These are phyloP conservation scores for Coccomyxa sp. DNA, from an alignment of 139 green algal species.

Conservation along the genomic window DNA sequence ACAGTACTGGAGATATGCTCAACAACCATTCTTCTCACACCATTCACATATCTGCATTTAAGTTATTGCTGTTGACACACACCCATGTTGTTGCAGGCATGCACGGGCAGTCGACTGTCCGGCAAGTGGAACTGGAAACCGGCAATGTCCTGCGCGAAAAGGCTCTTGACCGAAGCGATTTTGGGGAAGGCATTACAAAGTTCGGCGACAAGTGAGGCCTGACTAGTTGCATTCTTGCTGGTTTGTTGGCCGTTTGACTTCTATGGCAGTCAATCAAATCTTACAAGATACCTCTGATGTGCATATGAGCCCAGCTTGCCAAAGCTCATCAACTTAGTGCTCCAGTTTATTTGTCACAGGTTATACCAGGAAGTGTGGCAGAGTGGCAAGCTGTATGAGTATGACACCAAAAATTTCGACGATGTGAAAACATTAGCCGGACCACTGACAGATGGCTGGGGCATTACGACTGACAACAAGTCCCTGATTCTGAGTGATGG, in stretches of 20 bases:
- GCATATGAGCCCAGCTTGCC: not conserved
- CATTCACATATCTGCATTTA: no score
- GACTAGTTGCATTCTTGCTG: not conserved
- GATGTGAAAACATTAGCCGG: slow-evolving; percentile 21
- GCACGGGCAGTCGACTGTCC: slow-evolving; percentile 65
- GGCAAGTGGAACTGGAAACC: slow-evolving; percentile 57
- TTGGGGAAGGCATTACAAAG: slow-evolving; percentile 75
- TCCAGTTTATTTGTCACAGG: slow-evolving; percentile 6
- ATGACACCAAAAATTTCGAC: slow-evolving; percentile 31
- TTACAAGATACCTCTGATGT: not conserved
- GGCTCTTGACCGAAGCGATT: slow-evolving; percentile 37
- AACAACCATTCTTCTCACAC: no score
- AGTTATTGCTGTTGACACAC: not conserved
- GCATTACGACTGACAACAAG: slow-evolving; percentile 61
- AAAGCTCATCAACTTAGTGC: no score
- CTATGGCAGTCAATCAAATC: not conserved
- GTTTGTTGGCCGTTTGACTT: not conserved
- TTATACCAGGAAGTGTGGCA: slow-evolving; percentile 79
- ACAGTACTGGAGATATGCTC: no score
- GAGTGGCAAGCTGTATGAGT: slow-evolving; percentile 26
- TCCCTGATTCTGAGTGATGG: slow-evolving; percentile 71
- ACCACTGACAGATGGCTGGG: slow-evolving; percentile 80
- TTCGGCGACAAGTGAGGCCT: slow-evolving; percentile 32
- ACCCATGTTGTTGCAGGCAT: slow-evolving; percentile 41
- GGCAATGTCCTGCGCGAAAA: slow-evolving; percentile 46